phyloP scores from a whole-genome alignment of 2,329 filamentous ascomycete species.

The Leptosphaerulina australis region DNA sequence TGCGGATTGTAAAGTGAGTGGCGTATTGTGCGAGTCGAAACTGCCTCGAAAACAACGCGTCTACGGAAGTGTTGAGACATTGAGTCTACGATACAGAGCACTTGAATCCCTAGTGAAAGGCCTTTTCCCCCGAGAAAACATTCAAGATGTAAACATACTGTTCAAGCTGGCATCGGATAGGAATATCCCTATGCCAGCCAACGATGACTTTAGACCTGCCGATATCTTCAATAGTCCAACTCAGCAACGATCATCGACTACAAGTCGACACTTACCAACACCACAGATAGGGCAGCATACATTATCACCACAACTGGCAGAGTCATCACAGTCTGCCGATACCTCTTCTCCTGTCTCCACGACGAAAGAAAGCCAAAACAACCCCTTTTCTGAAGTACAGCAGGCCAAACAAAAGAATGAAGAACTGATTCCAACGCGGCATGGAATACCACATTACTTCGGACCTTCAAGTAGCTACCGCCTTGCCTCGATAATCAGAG shows the following conservation, averaged over 20 bases:
- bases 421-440: slow-evolving; percentile 26
- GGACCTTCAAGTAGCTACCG: slow-evolving; percentile 37
- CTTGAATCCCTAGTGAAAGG: slow-evolving; percentile 52
- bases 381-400: slow-evolving; percentile 25
- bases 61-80: slow-evolving; percentile 55
- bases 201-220: slow-evolving; percentile 34
- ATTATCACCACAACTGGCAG: slow-evolving; percentile 12
- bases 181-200: slow-evolving; percentile 47
- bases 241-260: slow-evolving; percentile 8
- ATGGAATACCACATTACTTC: slow-evolving; percentile 35
- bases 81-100: slow-evolving; percentile 52
- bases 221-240: slow-evolving; percentile 30
- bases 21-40: slow-evolving; percentile 52
- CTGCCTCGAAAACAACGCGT: slow-evolving; percentile 54
- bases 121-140: slow-evolving; percentile 50
- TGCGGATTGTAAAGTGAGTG: slow-evolving; percentile 49
- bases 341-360: slow-evolving; percentile 18
- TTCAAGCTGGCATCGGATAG: slow-evolving; percentile 50
- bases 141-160: slow-evolving; percentile 48
- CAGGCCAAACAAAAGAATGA: slow-evolving; percentile 19
- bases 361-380: slow-evolving; percentile 19
- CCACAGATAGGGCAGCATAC: slow-evolving; percentile 3
- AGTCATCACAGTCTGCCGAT: slow-evolving; percentile 14
- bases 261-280: slow-evolving; percentile 14
- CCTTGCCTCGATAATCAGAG: slow-evolving; percentile 31